phyloP scores from a whole-genome alignment of 768 basidiomycete genomes.

The Xerocomellus dryophilus region DNA sequence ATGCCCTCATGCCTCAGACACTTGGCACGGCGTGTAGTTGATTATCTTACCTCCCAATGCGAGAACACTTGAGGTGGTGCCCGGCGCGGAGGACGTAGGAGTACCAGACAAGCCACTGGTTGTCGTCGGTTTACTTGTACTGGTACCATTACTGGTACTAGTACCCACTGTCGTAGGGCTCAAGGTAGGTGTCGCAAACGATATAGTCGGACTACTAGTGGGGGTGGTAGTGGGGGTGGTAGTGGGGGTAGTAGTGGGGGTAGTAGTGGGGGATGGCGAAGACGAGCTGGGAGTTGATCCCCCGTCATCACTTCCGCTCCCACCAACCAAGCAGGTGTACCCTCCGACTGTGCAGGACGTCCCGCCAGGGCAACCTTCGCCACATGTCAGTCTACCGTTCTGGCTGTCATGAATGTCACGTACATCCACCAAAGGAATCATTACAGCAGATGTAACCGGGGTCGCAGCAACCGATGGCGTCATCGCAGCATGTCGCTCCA shows the following conservation, averaged over 20 bases:
- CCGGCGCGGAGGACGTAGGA: too few relatives aligned
- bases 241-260: too few relatives aligned
- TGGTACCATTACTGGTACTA: too few relatives aligned
- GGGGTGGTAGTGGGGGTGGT: too few relatives aligned
- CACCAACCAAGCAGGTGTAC: conserved; percentile 1
- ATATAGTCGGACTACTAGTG: too few relatives aligned
- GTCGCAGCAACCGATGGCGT: conserved; percentile 7
- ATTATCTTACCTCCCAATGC: not conserved
- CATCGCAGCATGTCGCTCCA: conserved; percentile 13
- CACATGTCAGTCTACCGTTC: not conserved
- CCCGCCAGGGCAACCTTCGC: conserved; percentile 20
- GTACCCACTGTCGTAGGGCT: not conserved
- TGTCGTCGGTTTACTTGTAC: too few relatives aligned
- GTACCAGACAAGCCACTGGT: too few relatives aligned
- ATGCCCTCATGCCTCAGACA: not conserved
- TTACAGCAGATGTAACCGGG: conserved; percentile 17
- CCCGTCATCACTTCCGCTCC: conserved; percentile 1
- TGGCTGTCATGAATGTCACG: not conserved
- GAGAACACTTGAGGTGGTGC: not conserved
- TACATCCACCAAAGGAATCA: conserved; percentile 24
- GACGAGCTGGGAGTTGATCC: not conserved
- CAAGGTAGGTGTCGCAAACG: not conserved
- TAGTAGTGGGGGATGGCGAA: too few relatives aligned
- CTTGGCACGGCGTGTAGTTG: not conserved
- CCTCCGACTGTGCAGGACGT: conserved; percentile 4